phyloP scores from a whole-genome alignment of 495 filamentous ascomycete species.

The Penicillium nucicola region DNA sequence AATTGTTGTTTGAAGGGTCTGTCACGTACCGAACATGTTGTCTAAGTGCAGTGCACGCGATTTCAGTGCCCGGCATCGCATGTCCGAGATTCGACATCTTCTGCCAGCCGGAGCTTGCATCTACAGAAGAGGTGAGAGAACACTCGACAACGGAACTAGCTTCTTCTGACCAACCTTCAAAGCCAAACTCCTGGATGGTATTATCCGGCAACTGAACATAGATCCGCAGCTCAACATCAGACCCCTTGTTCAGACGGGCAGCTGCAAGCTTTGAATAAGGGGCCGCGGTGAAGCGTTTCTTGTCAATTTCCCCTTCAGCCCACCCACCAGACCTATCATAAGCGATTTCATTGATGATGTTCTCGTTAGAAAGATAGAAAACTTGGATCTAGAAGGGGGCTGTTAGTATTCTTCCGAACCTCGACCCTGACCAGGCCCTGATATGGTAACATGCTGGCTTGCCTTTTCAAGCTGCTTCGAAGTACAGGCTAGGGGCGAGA shows the following conservation, averaged over 20 bases:
- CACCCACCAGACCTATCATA: conserved; percentile 10
- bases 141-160: too few species aligned
- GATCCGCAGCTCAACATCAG: conserved; percentile 3
- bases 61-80: conserved; percentile 11
- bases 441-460: neutral
- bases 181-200: conserved; percentile 15
- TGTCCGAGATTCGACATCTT: conserved; percentile 13
- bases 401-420: neutral
- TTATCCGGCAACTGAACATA: conserved; percentile 17
- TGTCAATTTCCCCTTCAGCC: conserved; percentile 8
- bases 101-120: conserved; percentile 6
- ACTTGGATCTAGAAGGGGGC: conserved; percentile 5
- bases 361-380: conserved; percentile 5
- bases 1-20: too few species aligned
- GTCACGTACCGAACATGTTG: neutral
- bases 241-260: conserved; percentile 4
- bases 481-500: conserved; percentile 7
- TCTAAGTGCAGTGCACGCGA: conserved; percentile 9
- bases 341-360: conserved; percentile 2
- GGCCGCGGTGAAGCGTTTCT: conserved; percentile 3
- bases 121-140: too few species aligned
- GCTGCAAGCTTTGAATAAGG: conserved; percentile 12
- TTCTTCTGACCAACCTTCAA: conserved; percentile 8
- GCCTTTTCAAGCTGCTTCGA: conserved; percentile 6
- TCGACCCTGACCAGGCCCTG: too few species aligned